Base-by-base conservation (phyloP, 495 filamentous ascomycete genomes). In the Hypoxylon perforatum region DNA sequence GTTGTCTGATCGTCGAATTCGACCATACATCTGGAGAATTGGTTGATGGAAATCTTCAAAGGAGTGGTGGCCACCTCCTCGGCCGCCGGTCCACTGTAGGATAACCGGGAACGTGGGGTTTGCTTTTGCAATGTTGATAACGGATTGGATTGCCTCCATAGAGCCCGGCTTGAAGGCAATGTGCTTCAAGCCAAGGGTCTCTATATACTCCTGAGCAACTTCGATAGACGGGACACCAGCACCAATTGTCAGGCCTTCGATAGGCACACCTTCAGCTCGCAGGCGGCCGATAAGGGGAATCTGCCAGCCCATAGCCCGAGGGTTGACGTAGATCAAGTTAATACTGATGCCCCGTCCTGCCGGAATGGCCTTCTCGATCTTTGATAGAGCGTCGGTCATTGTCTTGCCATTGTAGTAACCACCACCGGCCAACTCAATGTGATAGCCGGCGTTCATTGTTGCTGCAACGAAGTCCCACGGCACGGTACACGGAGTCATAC, bases 311-410 rank as follows among this genome's bases (percentile, higher is more conserved):
- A 99, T 99, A 30, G 94, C 93, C 53, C 91, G 87, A 14, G 95
- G 95, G 73, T 94, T 96, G 73, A 97, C 95, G 70, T 99, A 99
- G 73, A 99, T 99, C 57, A 99, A 75, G 74, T 99, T 99, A 69
- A 97, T 81, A 4, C 88, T 93, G 75, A 99, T 96, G 73, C 95
- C 95, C 60, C 93, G 92, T 47, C 95, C 95, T 14, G 95, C 87
- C 18, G 92, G 92, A 62, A 96, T 93, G 35, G 85, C 85, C 71
- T 90, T 89, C 70, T 97, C 94, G 61, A 99, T 95, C 83, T 97
- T 97, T 51, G 80, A 82, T 58, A 99, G 83, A 28, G 94, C 95
- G 45, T 88, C 91, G 0, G 92, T 96, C 91, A 99, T 93, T 9
- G 84, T 90, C 76, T 89, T 92, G 57, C 91, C 92, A 67, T 92